phyloP scores from a whole-genome alignment of 208 protist species.

The Balamuthia mandrillaris region DNA sequence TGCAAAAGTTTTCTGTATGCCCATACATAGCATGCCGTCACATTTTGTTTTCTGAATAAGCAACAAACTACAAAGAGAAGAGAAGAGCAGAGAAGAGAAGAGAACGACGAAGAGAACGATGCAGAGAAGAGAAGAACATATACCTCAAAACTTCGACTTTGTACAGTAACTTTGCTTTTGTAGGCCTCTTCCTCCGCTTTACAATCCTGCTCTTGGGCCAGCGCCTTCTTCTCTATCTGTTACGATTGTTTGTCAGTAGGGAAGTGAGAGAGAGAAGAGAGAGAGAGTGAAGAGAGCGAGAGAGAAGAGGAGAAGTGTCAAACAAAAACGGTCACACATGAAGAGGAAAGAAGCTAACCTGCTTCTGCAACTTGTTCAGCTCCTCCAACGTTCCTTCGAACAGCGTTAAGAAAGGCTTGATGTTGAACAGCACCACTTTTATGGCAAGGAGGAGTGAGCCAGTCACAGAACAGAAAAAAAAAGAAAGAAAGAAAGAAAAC shows the following conservation, averaged over 20 bases:
- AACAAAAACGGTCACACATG: too few relatives aligned
- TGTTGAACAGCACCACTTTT: background rate
- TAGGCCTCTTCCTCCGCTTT: background rate
- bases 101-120: background rate
- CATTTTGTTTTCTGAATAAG: too few relatives aligned
- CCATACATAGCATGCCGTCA: too few relatives aligned
- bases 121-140: too few relatives aligned
- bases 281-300: background rate
- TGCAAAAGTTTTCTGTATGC: background rate
- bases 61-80: background rate
- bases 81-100: background rate
- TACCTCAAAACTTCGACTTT: background rate
- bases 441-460: background rate
- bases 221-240: background rate
- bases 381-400: constrained; percentile 13
- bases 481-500: background rate
- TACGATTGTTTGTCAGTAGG: too few relatives aligned
- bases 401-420: background rate
- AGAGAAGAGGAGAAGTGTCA: too few relatives aligned
- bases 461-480: background rate
- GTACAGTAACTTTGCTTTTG: background rate
- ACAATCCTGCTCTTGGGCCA: background rate
- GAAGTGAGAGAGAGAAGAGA: background rate
- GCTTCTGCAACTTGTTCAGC: constrained; percentile 1
- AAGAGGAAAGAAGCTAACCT: background rate